Percentiles rank a stretch among this genome's conserved stretches.
phyloP scores from a whole-genome alignment of 352 stramenopile species.

The Globisporangium splendens region DNA sequence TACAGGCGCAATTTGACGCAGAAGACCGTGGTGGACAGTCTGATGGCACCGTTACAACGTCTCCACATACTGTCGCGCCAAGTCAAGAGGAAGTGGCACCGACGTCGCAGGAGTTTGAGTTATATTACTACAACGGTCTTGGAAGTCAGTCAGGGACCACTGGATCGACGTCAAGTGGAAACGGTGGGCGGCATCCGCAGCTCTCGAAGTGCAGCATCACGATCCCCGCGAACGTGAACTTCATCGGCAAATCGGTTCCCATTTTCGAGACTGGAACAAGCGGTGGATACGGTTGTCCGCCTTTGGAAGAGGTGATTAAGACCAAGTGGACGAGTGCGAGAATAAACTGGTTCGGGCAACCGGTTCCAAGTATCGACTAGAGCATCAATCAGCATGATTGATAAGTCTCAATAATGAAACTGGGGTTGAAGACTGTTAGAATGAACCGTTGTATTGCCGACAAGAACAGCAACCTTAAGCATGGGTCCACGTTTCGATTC shows the following conservation, averaged over 20 bases:
- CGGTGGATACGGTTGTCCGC: slow-evolving; percentile 41
- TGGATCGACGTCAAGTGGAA: slow-evolving; percentile 4
- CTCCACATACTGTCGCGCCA: background rate
- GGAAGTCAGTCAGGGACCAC: background rate
- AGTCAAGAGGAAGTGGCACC: background rate
- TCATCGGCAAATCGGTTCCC: slow-evolving; percentile 68
- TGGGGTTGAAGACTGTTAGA: too few species aligned
- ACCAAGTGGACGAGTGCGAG: slow-evolving; percentile 63
- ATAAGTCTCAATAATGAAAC: too few species aligned
- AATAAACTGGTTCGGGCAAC: slow-evolving; percentile 45
- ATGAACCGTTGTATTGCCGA: too few species aligned
- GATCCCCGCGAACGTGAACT: slow-evolving; percentile 30
- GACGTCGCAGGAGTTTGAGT: slow-evolving; percentile 16
- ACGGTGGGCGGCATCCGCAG: slow-evolving; percentile 24
- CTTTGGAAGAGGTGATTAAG: slow-evolving; percentile 75
- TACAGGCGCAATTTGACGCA: slow-evolving; percentile 75
- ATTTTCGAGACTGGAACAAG: slow-evolving; percentile 36
- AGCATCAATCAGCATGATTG: too few species aligned
- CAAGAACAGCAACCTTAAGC: too few species aligned
- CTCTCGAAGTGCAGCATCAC: slow-evolving; percentile 42
- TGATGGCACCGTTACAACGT: background rate
- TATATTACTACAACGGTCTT: slow-evolving; percentile 51
- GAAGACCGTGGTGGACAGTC: slow-evolving; percentile 22
- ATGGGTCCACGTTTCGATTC: too few species aligned
- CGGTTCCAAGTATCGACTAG: slow-evolving; percentile 51